phyloP scores from a whole-genome alignment of 2,329 filamentous ascomycete genomes.

The Rhinocladiella similis region DNA sequence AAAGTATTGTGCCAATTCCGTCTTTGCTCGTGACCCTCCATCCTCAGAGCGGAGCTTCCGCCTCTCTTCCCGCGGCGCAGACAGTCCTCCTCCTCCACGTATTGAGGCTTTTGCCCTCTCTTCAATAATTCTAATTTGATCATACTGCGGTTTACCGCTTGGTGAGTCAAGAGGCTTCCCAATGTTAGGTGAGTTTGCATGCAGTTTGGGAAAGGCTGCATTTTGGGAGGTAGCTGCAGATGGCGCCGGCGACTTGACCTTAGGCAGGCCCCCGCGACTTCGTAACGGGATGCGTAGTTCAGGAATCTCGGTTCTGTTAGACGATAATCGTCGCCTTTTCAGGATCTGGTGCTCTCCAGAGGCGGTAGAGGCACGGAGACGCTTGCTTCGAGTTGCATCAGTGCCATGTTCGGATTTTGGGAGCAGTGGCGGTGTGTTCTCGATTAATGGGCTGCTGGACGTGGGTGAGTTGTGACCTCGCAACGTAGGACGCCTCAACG shows the following conservation, averaged over 20 bases:
- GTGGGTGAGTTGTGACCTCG: conserved; percentile 24
- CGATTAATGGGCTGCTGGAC: conserved; percentile 27
- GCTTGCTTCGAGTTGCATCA: conserved; percentile 22
- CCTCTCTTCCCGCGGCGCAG: conserved; percentile 52
- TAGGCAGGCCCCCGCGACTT: conserved; percentile 22
- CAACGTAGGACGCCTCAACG: conserved; percentile 31
- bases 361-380: conserved; percentile 20
- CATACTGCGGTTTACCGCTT: conserved; percentile 28
- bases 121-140: conserved; percentile 30
- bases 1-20: conserved; percentile 87
- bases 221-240: conserved; percentile 9
- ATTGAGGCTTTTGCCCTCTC: conserved; percentile 28
- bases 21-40: conserved; percentile 78
- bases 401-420: conserved; percentile 15
- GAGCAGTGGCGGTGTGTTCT: conserved; percentile 24
- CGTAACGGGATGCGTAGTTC: conserved; percentile 30
- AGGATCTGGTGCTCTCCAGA: conserved; percentile 18
- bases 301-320: conserved; percentile 18
- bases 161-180: conserved; percentile 23
- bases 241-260: conserved; percentile 8
- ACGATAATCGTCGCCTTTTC: conserved; percentile 28
- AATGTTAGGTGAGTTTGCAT: conserved; percentile 9
- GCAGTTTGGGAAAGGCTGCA: conserved; percentile 6
- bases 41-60: conserved; percentile 85
- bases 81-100: conserved; percentile 3